Conservation (phyloP, 306 rosid species). For the Malus orientalis region DNA sequence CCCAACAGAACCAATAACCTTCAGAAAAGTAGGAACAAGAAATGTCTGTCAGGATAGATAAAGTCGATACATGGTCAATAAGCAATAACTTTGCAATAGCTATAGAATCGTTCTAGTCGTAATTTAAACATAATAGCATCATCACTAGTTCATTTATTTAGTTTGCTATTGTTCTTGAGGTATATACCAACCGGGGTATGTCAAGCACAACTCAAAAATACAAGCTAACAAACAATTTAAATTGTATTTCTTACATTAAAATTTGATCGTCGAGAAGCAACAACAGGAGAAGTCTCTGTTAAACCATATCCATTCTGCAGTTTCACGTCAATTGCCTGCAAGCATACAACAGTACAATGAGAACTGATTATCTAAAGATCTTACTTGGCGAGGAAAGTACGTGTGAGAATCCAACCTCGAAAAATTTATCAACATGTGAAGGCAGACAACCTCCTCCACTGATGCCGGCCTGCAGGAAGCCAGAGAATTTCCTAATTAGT, state of each 20-base stretch:
- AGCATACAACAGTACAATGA: conserved; percentile 7
- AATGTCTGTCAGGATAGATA: conserved; percentile 9
- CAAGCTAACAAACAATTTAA: not conserved
- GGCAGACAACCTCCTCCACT: conserved; percentile 94
- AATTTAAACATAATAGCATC: not conserved
- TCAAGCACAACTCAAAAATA: not conserved
- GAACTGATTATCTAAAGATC: not conserved
- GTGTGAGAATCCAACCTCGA: conserved; percentile 53
- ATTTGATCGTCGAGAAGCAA: conserved; percentile 62
- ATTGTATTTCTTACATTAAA: conserved; percentile 55
- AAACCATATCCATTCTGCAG: conserved; percentile 90
- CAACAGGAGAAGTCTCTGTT: conserved; percentile 83
- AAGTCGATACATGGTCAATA: not conserved
- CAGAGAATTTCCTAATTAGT: conserved; percentile 20
- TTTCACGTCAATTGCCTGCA: conserved; percentile 79
- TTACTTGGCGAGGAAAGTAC: not conserved
- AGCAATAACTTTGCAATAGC: not conserved
- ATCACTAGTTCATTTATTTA: not conserved
- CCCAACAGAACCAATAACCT: conserved; percentile 92
- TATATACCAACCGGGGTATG: not conserved
- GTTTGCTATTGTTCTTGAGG: not conserved
- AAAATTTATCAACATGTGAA: conserved; percentile 68
- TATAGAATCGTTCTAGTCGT: not conserved
- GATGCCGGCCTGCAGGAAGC: conserved; percentile 70
- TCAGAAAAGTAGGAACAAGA: conserved; percentile 18